Evolutionary conservation across 2,329 filamentous ascomycete species (phyloP).

Genomic region (Karstenula rhodostoma): DNA sequence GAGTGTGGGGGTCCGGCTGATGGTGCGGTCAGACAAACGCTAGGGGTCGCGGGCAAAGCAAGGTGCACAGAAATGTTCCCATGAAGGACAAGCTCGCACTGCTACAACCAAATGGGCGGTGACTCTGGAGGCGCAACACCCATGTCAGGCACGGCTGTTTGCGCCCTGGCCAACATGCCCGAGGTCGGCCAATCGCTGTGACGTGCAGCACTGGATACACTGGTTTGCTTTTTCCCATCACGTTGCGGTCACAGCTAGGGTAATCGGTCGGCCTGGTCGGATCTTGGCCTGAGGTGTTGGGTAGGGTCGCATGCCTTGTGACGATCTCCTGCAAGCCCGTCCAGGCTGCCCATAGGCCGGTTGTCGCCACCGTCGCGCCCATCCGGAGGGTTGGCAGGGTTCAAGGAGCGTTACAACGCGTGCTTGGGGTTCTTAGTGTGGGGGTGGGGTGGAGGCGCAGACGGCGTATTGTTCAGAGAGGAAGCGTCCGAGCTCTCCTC

Average conservation of each 20-base stretch:
- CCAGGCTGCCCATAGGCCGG: slow-evolving; percentile 40
- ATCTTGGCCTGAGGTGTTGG: slow-evolving; percentile 44
- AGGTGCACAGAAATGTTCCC: slow-evolving; percentile 34
- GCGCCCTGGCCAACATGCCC: slow-evolving; percentile 30
- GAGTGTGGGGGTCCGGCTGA: slow-evolving; percentile 52
- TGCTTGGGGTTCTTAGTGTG: slow-evolving; percentile 47
- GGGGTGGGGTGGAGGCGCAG: slow-evolving; percentile 44
- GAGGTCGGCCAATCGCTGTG: slow-evolving; percentile 37
- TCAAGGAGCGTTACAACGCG: slow-evolving; percentile 41
- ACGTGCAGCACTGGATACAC: slow-evolving; percentile 33
- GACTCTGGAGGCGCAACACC: slow-evolving; percentile 39
- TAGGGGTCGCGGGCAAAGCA: slow-evolving; percentile 41
- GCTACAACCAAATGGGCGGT: slow-evolving; percentile 47
- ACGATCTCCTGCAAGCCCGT: slow-evolving; percentile 45
- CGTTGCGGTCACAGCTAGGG: slow-evolving; percentile 29
- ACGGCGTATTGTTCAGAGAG: slow-evolving; percentile 24
- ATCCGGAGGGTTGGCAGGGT: slow-evolving; percentile 44
- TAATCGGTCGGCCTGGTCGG: slow-evolving; percentile 34
- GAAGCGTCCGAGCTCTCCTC: slow-evolving; percentile 23
- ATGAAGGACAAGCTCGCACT: slow-evolving; percentile 33
- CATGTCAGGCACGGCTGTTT: slow-evolving; percentile 47
- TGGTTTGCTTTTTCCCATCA: slow-evolving; percentile 43
- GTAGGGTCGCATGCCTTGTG: slow-evolving; percentile 44
- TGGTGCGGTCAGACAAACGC: slow-evolving; percentile 38
- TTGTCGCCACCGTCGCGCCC: slow-evolving; percentile 41